phyloP scores from a whole-genome alignment of 306 rosid species.

The Astragalus membranaceus region DNA sequence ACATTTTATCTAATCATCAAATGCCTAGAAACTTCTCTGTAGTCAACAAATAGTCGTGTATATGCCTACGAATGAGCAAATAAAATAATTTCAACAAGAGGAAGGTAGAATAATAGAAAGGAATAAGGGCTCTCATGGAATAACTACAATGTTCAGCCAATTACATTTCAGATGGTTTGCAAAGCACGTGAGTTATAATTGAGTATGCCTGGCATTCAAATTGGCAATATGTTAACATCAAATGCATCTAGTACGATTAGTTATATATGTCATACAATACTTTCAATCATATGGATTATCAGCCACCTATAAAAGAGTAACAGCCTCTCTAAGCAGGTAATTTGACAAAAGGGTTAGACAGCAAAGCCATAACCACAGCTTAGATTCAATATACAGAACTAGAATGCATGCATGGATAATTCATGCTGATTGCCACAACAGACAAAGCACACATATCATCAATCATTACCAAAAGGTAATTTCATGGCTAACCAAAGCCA shows the following conservation, averaged over 20 bases:
- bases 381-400: neutral
- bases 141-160: neutral
- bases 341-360: constrained; percentile 9
- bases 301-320: neutral
- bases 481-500: neutral
- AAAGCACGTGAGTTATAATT: neutral
- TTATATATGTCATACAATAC: neutral
- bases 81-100: neutral
- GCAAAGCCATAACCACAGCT: neutral
- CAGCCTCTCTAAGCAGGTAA: neutral
- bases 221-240: neutral
- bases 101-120: neutral
- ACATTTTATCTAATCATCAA: neutral
- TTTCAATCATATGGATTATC: neutral
- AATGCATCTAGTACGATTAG: neutral
- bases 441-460: neutral
- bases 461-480: neutral
- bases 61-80: neutral
- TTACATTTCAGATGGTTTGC: neutral
- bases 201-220: neutral
- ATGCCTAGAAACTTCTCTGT: neutral
- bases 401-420: neutral
- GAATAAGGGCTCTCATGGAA: neutral
- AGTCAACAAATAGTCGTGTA: neutral
- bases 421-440: neutral